Evolutionary conservation across 208 protist genomes (phyloP).

Genomic region (Leishmania tropica): DNA sequence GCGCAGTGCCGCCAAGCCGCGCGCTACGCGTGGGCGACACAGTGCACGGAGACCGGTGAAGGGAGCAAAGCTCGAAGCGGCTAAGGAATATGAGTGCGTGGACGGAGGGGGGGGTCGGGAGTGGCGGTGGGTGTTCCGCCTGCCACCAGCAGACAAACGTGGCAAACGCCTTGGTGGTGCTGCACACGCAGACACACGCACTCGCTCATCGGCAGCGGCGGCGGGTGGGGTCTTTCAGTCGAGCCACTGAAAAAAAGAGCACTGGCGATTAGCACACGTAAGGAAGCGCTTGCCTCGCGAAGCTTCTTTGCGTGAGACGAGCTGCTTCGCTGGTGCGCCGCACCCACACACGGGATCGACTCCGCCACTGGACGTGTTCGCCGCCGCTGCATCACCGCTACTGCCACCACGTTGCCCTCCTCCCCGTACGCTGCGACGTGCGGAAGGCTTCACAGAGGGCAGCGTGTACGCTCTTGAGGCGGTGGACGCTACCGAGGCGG

Average conservation of each 20-base stretch:
- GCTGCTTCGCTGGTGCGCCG: constrained; percentile 57
- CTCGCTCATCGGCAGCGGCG: neutral
- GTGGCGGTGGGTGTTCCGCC: neutral
- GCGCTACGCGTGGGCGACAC: neutral
- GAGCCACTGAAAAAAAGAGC: constrained; percentile 84
- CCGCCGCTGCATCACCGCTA: constrained; percentile 11
- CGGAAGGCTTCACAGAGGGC: constrained; percentile 34
- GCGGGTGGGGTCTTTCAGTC: constrained; percentile 32
- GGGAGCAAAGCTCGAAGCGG: neutral
- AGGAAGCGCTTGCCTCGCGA: constrained; percentile 74
- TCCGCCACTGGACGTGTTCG: neutral
- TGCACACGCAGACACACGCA: neutral
- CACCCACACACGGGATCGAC: constrained; percentile 56
- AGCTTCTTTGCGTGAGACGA: constrained; percentile 78
- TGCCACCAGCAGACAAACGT: neutral
- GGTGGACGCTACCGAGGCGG: neutral
- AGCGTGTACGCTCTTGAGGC: constrained; percentile 45
- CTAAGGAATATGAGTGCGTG: neutral
- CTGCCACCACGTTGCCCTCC: constrained; percentile 22
- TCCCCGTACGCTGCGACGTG: constrained; percentile 8
- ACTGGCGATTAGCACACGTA: constrained; percentile 68
- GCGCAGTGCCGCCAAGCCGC: neutral
- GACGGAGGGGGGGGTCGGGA: neutral
- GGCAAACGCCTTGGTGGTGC: neutral
- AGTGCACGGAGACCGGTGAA: neutral